These are phyloP conservation scores for Lotus japonicus DNA, from an alignment of 306 rosid species.

Conservation along the genomic window DNA sequence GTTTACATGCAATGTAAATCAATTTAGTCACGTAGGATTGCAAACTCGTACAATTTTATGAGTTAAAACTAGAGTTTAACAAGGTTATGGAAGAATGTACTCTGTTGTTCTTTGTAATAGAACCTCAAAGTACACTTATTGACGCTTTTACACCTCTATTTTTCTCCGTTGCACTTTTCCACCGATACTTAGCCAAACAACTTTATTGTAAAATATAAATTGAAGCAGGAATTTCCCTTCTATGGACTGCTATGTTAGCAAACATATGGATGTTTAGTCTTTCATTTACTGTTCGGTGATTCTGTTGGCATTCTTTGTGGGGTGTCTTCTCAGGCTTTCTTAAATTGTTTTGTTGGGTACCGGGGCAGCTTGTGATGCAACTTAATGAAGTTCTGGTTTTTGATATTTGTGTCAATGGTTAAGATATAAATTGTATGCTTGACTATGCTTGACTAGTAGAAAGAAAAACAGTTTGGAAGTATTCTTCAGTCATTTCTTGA, in stretches of 20 bases:
- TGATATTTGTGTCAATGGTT: background rate
- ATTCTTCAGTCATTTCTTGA: background rate
- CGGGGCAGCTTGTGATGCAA: background rate
- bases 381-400: background rate
- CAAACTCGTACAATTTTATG: no score
- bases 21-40: no score
- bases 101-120: background rate
- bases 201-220: background rate
- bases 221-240: background rate
- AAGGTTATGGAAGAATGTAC: background rate
- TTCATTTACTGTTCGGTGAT: background rate
- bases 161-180: background rate
- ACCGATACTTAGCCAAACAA: background rate
- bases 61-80: no score
- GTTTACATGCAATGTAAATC: no score
- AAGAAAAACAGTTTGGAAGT: background rate
- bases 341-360: background rate
- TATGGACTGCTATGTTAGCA: background rate
- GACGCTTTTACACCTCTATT: background rate
- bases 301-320: no score
- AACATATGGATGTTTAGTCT: background rate
- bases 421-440: background rate
- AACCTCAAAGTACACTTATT: no score
- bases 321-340: background rate
- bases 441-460: no score